Evolutionary conservation across 768 basidiomycete genomes (phyloP), one percentile per base, ranked within the genome.

Genomic region (Piloderma croceum): DNA sequence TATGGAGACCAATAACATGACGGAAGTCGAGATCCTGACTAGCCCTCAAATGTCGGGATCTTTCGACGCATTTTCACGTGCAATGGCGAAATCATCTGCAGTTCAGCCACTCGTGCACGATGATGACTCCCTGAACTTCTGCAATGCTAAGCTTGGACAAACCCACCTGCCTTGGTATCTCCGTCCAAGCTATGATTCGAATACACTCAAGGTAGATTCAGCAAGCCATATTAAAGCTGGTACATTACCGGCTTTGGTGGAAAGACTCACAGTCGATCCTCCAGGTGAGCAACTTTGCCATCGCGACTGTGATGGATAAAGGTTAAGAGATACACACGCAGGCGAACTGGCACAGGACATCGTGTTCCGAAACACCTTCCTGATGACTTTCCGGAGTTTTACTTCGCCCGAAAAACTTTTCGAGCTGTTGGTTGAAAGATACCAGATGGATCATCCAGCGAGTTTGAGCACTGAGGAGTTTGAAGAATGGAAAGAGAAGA

Each of bases 351-450:
- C 59, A 22, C 52, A 60, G 48, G 57, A 69, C 35, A 47, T 34
- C 5, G 41, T 56, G 9, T 83, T 71, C 55, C 67, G 71, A 20
- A 67, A 71, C 23, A 70, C 76, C n/a, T 93, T 94, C 65, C 69
- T 93, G 33, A 80, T 77, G 61, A 92, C 90, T 12, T 90, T 87
- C 64, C 73, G 80, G 39, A 84, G 87, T 0, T 90, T 93, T 56
- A 81, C 78, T 19, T 77, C 76, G 5, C 74, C 86, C 3, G 73
- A 79, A 31, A 64, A 71, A 31, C 60, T 93, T 3, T 80, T 90
- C 48, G 79, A 85, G 22, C 62, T 78, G 36, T 74, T 93, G 22
- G 62, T 80, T 13, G 71, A 77, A 27, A 71, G 76, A 12, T 91
- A 81, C 61, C 62, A 73, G 41, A 71, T 78, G 55, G 65, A 70